Percentiles rank a stretch among this genome's conserved stretches.
Evolutionary conservation across 2,329 filamentous ascomycete species (phyloP).

Genomic region (Aspergillus viridinutans): DNA sequence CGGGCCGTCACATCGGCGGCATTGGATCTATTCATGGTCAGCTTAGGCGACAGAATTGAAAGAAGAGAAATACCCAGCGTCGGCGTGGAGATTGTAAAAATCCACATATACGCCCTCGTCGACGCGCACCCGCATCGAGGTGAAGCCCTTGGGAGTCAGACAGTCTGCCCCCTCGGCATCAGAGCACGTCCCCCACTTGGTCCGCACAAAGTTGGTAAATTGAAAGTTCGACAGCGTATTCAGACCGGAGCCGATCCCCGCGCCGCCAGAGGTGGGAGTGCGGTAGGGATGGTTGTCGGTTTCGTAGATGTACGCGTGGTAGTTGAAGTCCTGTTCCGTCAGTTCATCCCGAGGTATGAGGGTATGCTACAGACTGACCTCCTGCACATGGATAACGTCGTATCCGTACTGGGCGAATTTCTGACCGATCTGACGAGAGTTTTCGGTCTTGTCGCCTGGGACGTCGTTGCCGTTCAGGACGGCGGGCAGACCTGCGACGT

Average conservation of each 20-base stretch:
- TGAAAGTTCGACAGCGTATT: constrained; percentile 60
- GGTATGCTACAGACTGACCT: constrained; percentile 46
- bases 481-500: constrained; percentile 57
- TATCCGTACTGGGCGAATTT: constrained; percentile 55
- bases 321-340: constrained; percentile 57
- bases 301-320: constrained; percentile 59
- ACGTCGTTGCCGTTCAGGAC: constrained; percentile 56
- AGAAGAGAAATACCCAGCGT: constrained; percentile 49
- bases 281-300: constrained; percentile 50
- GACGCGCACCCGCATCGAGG: constrained; percentile 58
- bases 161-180: constrained; percentile 56
- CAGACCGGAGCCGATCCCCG: constrained; percentile 59
- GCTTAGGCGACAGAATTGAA: not conserved
- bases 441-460: constrained; percentile 58
- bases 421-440: constrained; percentile 54
- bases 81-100: constrained; percentile 63
- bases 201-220: constrained; percentile 54
- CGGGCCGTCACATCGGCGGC: constrained; percentile 53
- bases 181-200: constrained; percentile 54
- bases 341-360: no score
- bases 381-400: constrained; percentile 63
- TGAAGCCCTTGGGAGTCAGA: constrained; percentile 66
- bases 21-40: constrained; percentile 34
- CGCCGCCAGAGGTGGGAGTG: constrained; percentile 62
- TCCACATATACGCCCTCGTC: constrained; percentile 55